Base-by-base conservation (phyloP, 331 rosid species). In the Acacia pycnantha region DNA sequence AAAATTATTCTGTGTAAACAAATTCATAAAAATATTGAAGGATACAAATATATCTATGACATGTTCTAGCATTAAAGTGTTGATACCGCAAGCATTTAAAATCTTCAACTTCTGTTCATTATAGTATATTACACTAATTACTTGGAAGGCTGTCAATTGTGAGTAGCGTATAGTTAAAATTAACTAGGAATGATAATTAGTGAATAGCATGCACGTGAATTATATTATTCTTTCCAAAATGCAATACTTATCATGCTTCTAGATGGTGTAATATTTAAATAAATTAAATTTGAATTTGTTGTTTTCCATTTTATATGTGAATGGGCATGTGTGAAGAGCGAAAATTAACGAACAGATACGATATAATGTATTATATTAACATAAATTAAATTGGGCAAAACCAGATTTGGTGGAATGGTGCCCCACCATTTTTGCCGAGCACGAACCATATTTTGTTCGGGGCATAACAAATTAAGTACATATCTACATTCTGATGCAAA, bases 191-290 rank as follows among this genome's bases (percentile, higher is more conserved):
- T 0, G 2, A 56, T 24, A 59, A 12, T 59, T 66, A 35, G 12
- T 67, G 12, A 67, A 67, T 33, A 19, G 37, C 11, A 2, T 41
- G 22, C 35, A 29, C 69, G 80, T 43, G 48, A 26, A 48, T 50
- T 59, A 74, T 77, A 48, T 50, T 59, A 74, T 77, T 81, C 58
- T 81, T 75, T 58, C 70, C 77, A 56, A 66, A 33, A 15, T 46
- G 24, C 33, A 12, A 19, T 31, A 6, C 19, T 53, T 44, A 41
- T 53, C 53, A 41, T 37, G 58, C 50, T 53, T 67, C 50, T n/a
- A 43, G 40, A 21, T 21, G 46, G 46, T 70, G 70, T 26, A 56
- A 46, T 7, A 15, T 37, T 51, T 37, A 18, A 56, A 22, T 14
- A 54, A 54, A 54, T 2, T 21, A 7, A 54, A 19, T 53, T 53